Evolutionary conservation across 495 filamentous ascomycete genomes (phyloP), one percentile per base, ranked within the genome.

Genomic region (Lineolata rhizophorae): DNA sequence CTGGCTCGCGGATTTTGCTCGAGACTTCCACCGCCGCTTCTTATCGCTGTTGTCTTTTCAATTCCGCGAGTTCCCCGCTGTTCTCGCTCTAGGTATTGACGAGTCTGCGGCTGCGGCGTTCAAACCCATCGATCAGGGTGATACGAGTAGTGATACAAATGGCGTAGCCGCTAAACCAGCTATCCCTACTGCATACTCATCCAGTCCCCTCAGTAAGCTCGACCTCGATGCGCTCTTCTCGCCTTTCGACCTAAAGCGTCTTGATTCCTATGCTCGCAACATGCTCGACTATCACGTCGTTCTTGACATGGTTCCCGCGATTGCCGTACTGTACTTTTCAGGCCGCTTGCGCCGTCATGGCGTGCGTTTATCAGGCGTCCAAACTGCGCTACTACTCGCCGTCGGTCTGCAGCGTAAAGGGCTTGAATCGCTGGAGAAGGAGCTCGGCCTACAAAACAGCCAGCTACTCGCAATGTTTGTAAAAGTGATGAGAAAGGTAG

Each of bases 201-300:
- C 60, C 1, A 44, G 46, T 3, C 57, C 57, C 10, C 57, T 93
- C 12, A 67, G 54, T 1, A 93, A 90, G 48, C 31, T 47, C 5
- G 68, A 76, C 21, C 60, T 99, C 5, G 84, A 93, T 39, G 54
- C 47, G 19, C 47, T 68, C 1, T 66, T 95, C 48, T 82, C 80
- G 9, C 82, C 90, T 1, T 94, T 82, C 47, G 90, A 99, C 47
- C 65, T 92, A 37, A 93, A 93, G 55, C 72, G 90, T 19, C 61
- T 95, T 18, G 85, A 94, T 46, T 78, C 75, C 36, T 99, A 95
- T 45, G 79, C 87, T 8, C 90, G 87, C 53, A 93, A 92, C 48
- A 74, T 94, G 53, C 64, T 99, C 12, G 90, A 99, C 47, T 91
- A 94, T 56, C 90, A 93, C 50, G 85, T 93, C 41, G 87, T 99